These are phyloP conservation scores for Aspergillus avenaceus DNA, from an alignment of 495 filamentous ascomycete species.

Conservation along the genomic window DNA sequence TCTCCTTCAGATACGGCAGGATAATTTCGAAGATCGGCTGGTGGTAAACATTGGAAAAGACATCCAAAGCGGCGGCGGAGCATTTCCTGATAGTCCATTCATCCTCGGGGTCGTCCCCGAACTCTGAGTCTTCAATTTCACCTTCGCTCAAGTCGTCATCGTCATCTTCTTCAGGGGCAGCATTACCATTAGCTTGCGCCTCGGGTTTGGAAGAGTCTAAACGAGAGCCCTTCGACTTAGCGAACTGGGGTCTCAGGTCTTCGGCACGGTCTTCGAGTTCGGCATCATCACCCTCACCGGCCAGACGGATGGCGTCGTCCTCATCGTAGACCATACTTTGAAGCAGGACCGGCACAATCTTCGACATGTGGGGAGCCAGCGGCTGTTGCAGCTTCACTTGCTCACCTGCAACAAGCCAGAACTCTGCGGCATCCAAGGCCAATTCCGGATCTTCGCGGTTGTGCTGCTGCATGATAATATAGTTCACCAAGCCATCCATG, in stretches of 20 bases:
- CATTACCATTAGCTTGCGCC: slow-evolving; percentile 50
- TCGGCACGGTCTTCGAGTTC: slow-evolving; percentile 85
- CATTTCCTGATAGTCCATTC: slow-evolving; percentile 97
- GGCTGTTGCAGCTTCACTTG: slow-evolving; percentile 69
- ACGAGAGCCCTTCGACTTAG: slow-evolving; percentile 62
- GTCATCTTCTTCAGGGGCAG: slow-evolving; percentile 35
- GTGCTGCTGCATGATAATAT: slow-evolving; percentile 85
- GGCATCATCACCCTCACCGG: slow-evolving; percentile 82
- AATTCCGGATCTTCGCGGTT: slow-evolving; percentile 82
- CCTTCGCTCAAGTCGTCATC: slow-evolving; percentile 81
- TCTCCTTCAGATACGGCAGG: slow-evolving; percentile 86
- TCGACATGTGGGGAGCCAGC: slow-evolving; percentile 71
- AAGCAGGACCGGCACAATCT: slow-evolving; percentile 86
- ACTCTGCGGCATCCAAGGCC: slow-evolving; percentile 92
- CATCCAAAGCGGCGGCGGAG: slow-evolving; percentile 92
- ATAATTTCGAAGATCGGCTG: slow-evolving; percentile 85
- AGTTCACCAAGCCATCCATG: slow-evolving; percentile 84
- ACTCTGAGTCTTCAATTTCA: slow-evolving; percentile 78
- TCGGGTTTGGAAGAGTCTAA: slow-evolving; percentile 44
- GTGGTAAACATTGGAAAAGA: slow-evolving; percentile 87
- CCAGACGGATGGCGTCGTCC: slow-evolving; percentile 82
- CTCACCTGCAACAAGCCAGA: slow-evolving; percentile 93
- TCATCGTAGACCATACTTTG: slow-evolving; percentile 96
- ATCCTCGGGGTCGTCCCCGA: slow-evolving; percentile 75
- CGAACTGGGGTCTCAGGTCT: slow-evolving; percentile 92